These are phyloP conservation scores for Candida nemodendra DNA, from an alignment of 805 yeast genomes.

Conservation along the genomic window DNA sequence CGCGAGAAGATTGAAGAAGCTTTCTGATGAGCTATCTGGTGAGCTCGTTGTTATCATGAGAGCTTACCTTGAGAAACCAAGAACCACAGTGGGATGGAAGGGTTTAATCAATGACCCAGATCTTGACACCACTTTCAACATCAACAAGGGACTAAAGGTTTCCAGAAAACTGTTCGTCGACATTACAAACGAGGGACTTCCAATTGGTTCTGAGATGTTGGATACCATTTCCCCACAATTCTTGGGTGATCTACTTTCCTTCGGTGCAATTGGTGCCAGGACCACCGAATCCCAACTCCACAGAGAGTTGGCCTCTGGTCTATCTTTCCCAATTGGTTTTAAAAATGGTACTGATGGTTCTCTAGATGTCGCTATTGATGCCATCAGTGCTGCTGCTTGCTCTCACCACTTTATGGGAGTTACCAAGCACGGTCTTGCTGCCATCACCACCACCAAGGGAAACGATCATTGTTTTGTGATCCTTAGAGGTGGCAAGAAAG, in stretches of 20 bases:
- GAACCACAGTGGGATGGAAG: constrained; percentile 99
- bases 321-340: constrained; percentile 98
- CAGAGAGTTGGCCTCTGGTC: constrained; percentile 95
- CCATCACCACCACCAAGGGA: constrained; percentile 94
- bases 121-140: constrained; percentile 85
- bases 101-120: constrained; percentile 98
- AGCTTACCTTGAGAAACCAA: constrained; percentile 96
- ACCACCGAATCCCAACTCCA: constrained; percentile 98
- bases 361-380: constrained; percentile 89
- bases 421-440: constrained; percentile 95
- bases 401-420: constrained; percentile 97
- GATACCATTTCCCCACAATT: constrained; percentile 97
- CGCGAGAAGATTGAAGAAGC: constrained; percentile 62
- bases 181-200: constrained; percentile 75
- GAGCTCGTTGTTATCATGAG: constrained; percentile 91
- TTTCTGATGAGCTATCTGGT: constrained; percentile 66
- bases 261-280: constrained; percentile 99
- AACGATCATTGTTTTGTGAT: constrained; percentile 92
- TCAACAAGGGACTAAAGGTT: constrained; percentile 88
- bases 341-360: constrained; percentile 98
- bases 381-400: constrained; percentile 86
- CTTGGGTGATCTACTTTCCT: constrained; percentile 83
- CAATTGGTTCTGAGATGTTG: constrained; percentile 97
- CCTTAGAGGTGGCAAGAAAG: constrained; percentile 92
- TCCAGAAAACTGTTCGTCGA: constrained; percentile 83